Evolutionary conservation across 2,329 filamentous ascomycete genomes (phyloP).

Genomic region (Blastomyces parvus): DNA sequence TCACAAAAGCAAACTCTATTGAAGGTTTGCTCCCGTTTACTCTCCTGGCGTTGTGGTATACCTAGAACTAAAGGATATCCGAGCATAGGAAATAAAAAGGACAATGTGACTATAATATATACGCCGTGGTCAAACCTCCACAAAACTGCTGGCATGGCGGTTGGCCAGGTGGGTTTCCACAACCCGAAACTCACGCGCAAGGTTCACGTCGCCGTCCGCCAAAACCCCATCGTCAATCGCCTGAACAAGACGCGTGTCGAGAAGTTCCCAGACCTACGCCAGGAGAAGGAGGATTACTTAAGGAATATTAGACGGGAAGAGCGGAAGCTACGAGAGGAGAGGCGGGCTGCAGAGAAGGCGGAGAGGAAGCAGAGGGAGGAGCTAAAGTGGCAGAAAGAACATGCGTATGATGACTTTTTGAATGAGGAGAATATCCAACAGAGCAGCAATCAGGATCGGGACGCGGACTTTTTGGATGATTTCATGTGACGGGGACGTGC

Average conservation of each 20-base stretch:
- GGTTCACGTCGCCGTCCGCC: conserved; percentile 66
- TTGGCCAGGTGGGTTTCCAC: conserved; percentile 90
- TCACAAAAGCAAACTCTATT: conserved; percentile 98
- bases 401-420: conserved; percentile 91
- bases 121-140: conserved; percentile 95
- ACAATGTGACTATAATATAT: conserved; percentile 94
- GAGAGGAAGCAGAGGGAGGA: conserved; percentile 66
- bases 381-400: conserved; percentile 91
- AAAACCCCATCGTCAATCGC: conserved; percentile 91
- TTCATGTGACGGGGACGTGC: conserved; percentile 59
- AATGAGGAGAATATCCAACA: conserved; percentile 67
- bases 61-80: not conserved
- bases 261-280: conserved; percentile 70
- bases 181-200: conserved; percentile 74
- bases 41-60: not conserved
- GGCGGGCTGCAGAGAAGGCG: conserved; percentile 33
- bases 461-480: conserved; percentile 68
- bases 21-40: conserved; percentile 52
- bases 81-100: conserved; percentile 81
- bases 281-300: conserved; percentile 69
- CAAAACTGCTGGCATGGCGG: conserved; percentile 92
- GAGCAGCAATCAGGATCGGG: conserved; percentile 77
- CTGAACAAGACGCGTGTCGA: conserved; percentile 94
- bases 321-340: conserved; percentile 32
- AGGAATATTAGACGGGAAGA: conserved; percentile 65